Base-by-base conservation (phyloP, 1,139 yeast species). In the Debaryomycetaceae sp. region DNA sequence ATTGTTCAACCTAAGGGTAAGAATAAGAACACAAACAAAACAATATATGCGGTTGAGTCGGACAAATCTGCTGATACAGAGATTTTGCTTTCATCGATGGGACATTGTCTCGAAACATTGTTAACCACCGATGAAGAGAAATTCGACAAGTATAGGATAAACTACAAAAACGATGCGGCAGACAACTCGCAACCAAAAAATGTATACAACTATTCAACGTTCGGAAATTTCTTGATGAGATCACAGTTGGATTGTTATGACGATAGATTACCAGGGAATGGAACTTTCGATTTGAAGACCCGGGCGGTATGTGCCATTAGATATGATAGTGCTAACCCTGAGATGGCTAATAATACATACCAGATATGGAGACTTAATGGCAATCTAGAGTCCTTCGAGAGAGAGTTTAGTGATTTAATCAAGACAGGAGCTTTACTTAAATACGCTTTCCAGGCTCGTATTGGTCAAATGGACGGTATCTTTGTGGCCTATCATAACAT, bases 381-480 rank as follows among this genome's bases (percentile, higher is more conserved):
- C 0, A 64, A 67, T 36, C 81, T 68, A 56, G 96, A 89, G 60
- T 85, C 95, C 5, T 87, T 82, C 60, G 89, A 87, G 56, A 71
- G 91, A 33, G 99, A 93, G 57, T 76, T 78, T 59, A 74, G 69
- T 49, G 99, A 93, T 58, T 74, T 93, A 54, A 78, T 86, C 11
- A 70, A 87, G 46, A 80, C 93, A 1, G 78, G 76, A 1, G 85
- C 95, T 0, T 65, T 93, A 65, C 68, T 93, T 54, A 93, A 93
- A 63, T 93, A 91, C 59, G 78, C 88, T 9, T 73, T 91, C 51
- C 99, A 93, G 62, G 98, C 97, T 0, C 75, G 97, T 49, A 87
- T 93, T 40, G 99, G 99, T 1, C 83, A 87, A 55, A 93, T 93
- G 99, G 97, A 91, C 63, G 99, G 99, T 6, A 89, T 93, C 5